phyloP scores from a whole-genome alignment of 2,329 filamentous ascomycete species.

The Aulographum hederae region DNA sequence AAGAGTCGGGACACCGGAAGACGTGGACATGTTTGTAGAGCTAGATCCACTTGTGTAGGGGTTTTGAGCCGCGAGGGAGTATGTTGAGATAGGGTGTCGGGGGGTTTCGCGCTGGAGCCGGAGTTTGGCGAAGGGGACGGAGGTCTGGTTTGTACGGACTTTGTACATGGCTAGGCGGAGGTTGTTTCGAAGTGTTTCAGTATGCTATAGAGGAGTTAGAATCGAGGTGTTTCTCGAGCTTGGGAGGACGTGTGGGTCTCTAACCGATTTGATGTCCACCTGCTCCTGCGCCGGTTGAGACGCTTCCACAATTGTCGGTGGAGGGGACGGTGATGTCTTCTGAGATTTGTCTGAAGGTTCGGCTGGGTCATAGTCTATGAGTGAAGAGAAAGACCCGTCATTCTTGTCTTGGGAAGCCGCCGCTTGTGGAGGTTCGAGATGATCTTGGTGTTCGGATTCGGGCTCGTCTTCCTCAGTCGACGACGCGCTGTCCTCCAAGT shows the following conservation, averaged over 20 bases:
- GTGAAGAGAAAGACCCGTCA: conserved; percentile 24
- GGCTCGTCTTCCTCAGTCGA: not conserved
- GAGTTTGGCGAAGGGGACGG: conserved; percentile 27
- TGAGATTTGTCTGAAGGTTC: conserved; percentile 11
- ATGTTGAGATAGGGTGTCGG: not conserved
- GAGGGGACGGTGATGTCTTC: conserved; percentile 1
- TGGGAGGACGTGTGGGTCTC: too few species aligned
- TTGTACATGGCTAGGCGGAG: conserved; percentile 59
- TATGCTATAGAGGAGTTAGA: too few species aligned
- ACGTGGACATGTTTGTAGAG: not conserved
- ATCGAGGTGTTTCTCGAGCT: conserved; percentile 1
- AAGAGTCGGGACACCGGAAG: conserved; percentile 4
- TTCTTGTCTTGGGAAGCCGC: not conserved
- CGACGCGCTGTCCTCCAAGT: not conserved
- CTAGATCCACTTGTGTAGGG: not conserved
- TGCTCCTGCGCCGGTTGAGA: not conserved
- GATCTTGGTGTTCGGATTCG: not conserved
- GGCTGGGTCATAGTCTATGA: conserved; percentile 26
- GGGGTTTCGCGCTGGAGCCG: not conserved
- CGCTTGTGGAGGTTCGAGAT: not conserved
- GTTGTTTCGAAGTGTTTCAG: conserved; percentile 47
- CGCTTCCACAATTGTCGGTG: not conserved
- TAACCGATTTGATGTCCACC: not conserved
- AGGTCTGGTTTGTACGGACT: conserved; percentile 51
- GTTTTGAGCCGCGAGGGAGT: not conserved